A percentile compares a stretch with the other conserved stretches of the same genome.
These are phyloP conservation scores for Leccinum boreale DNA, from an alignment of 768 basidiomycete species.

Conservation along the genomic window DNA sequence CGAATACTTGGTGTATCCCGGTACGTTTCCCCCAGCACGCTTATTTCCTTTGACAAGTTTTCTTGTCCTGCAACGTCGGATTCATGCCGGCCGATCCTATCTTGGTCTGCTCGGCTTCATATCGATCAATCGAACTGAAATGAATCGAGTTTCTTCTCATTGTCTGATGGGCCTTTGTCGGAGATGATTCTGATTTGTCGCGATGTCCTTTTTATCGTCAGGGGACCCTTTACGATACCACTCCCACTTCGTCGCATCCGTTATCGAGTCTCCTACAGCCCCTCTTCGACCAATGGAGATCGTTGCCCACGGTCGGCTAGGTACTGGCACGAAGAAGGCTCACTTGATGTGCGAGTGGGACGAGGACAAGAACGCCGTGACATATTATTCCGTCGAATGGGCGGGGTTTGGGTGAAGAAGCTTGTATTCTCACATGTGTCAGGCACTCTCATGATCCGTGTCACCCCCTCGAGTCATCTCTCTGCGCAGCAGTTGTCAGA, in stretches of 20 bases:
- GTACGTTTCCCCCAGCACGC: slow-evolving; percentile 39
- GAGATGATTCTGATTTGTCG: slow-evolving; percentile 5
- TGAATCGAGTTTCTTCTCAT: background rate
- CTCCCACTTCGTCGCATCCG: slow-evolving; percentile 90
- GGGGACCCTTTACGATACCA: slow-evolving; percentile 96
- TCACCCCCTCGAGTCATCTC: background rate
- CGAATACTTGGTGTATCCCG: slow-evolving; percentile 95
- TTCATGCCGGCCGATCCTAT: background rate
- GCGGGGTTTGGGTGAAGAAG: slow-evolving; percentile 69
- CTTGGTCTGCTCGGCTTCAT: background rate
- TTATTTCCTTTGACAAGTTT: background rate
- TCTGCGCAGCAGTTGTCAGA: background rate
- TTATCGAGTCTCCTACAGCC: slow-evolving; percentile 59
- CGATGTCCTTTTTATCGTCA: slow-evolving; percentile 28
- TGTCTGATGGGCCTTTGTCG: background rate
- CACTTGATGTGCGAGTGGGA: slow-evolving; percentile 91
- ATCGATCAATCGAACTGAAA: background rate
- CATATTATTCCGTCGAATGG: slow-evolving; percentile 86
- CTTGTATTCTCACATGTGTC: background rate
- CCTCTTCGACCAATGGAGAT: slow-evolving; percentile 85
- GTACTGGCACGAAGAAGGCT: slow-evolving; percentile 96
- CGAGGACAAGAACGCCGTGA: slow-evolving; percentile 58
- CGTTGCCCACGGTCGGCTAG: slow-evolving; percentile 91
- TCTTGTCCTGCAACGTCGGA: background rate
- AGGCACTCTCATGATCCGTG: background rate